These are phyloP conservation scores for Mycena venus DNA, from an alignment of 768 basidiomycete species.

Conservation along the genomic window DNA sequence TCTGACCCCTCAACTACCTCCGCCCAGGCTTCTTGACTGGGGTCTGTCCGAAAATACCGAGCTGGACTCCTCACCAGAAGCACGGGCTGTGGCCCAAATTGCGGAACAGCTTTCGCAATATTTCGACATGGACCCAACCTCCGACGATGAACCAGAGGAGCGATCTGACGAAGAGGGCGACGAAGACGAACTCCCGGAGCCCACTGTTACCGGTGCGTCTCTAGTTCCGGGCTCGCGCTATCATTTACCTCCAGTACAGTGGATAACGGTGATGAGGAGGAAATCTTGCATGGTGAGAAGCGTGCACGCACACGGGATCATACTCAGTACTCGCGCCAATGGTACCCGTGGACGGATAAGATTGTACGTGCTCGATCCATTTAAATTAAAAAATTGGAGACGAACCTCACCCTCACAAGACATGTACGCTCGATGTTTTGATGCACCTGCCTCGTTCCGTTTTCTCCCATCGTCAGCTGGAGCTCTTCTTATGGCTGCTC, in stretches of 20 bases:
- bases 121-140: neutral
- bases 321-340: neutral
- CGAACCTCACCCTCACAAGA: no score
- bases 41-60: neutral
- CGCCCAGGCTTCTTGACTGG: neutral
- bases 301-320: neutral
- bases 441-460: conserved; percentile 48
- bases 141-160: neutral
- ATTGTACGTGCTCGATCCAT: neutral
- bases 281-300: neutral
- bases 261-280: neutral
- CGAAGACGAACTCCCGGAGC: neutral
- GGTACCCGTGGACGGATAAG: neutral
- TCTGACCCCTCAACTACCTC: neutral
- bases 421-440: conserved; percentile 46
- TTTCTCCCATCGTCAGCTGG: conserved; percentile 44
- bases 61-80: neutral
- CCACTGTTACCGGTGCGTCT: neutral
- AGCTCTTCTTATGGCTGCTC: conserved; percentile 45
- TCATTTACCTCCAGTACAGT: neutral
- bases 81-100: neutral
- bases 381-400: neutral
- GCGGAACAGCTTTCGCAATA: neutral
- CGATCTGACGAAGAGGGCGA: neutral
- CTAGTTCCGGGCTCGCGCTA: neutral